Conservation (phyloP, 768 basidiomycete species). For the Pleurotus platypus region DNA sequence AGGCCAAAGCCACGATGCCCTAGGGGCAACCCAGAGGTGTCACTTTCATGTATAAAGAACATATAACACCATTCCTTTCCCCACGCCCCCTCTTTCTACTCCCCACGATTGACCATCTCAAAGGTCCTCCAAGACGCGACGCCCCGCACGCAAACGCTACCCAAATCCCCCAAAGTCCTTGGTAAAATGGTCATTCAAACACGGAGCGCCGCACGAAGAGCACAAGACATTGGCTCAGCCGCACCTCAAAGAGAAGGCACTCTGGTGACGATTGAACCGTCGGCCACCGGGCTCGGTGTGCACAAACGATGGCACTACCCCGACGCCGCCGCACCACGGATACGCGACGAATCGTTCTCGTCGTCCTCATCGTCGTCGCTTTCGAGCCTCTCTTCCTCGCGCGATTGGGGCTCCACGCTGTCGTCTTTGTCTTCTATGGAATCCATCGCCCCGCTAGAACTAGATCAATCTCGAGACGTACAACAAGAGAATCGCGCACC, state of each 20-base stretch:
- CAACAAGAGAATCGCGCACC: no score
- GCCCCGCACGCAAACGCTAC: no score
- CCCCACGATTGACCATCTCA: no score
- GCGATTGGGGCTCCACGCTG: background rate
- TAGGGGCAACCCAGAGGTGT: no score
- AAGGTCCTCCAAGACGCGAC: no score
- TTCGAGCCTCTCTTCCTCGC: background rate
- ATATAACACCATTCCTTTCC: no score
- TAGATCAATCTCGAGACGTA: no score
- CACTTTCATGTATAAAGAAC: no score
- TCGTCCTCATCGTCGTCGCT: conserved; percentile 5
- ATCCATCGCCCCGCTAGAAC: background rate
- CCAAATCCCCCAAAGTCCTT: background rate
- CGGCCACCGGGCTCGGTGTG: conserved; percentile 8
- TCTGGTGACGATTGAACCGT: conserved; percentile 1
- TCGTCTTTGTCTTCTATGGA: background rate
- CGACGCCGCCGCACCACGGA: background rate
- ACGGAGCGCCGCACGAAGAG: conserved; percentile 8
- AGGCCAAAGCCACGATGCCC: no score
- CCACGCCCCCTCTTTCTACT: no score
- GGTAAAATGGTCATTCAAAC: conserved; percentile 3
- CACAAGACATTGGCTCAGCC: background rate
- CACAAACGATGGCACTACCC: conserved; percentile 11
- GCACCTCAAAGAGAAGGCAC: background rate
- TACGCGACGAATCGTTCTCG: background rate